Percentiles rank a stretch among this genome's conserved stretches.
Evolutionary conservation across 78 protist genomes (phyloP).

Genomic region (Paulinella micropora): DNA sequence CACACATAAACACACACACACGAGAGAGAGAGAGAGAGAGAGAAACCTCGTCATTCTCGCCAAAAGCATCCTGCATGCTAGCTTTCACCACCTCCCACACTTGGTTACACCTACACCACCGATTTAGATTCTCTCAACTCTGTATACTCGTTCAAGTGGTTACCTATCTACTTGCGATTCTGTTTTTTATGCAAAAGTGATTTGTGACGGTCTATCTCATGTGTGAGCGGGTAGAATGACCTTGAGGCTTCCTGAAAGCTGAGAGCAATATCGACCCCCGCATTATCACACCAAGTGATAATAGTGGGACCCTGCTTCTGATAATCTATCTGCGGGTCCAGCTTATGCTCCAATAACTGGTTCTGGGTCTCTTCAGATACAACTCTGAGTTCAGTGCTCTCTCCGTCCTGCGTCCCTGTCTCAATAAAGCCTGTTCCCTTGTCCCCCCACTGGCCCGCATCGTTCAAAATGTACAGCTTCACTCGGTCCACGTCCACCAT

Average conservation of each 20-base stretch:
- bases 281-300: background rate
- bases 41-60: too few relatives aligned
- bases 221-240: too few relatives aligned
- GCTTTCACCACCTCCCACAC: too few relatives aligned
- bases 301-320: background rate
- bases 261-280: background rate
- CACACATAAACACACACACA: too few relatives aligned
- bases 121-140: too few relatives aligned
- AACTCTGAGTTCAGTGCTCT: background rate
- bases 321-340: background rate
- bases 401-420: background rate
- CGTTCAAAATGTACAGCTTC: background rate
- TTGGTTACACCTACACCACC: too few relatives aligned
- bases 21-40: too few relatives aligned
- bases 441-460: background rate
- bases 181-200: too few relatives aligned
- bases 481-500: background rate
- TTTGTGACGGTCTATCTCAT: too few relatives aligned
- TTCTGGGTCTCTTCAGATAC: background rate
- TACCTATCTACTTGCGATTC: too few relatives aligned
- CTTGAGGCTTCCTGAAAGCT: conserved; percentile 5
- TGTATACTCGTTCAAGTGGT: too few relatives aligned
- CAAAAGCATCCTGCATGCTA: too few relatives aligned
- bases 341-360: background rate
- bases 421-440: background rate